Conservation (phyloP, 2,329 filamentous ascomycete genomes). For the Claviceps purpurea region DNA sequence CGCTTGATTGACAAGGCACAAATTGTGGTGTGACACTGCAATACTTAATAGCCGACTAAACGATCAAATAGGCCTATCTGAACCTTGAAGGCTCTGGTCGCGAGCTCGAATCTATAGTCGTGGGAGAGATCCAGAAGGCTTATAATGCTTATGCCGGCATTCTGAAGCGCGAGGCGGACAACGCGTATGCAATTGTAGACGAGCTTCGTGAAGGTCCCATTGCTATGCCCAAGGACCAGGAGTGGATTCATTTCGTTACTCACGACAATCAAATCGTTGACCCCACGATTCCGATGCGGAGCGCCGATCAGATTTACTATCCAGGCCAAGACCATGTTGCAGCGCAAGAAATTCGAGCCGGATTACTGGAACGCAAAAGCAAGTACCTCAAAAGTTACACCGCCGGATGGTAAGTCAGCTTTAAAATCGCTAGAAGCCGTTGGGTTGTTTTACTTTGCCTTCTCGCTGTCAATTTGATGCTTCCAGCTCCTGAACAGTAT, state of each 20-base stretch:
- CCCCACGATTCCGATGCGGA: conserved; percentile 64
- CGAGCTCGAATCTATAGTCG: conserved; percentile 90
- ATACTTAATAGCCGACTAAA: background rate
- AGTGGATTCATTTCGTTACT: conserved; percentile 76
- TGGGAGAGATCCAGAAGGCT: conserved; percentile 94
- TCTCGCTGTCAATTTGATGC: background rate
- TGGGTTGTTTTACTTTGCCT: background rate
- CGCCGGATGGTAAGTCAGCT: conserved; percentile 63
- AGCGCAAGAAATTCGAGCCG: conserved; percentile 72
- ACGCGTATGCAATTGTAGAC: conserved; percentile 63
- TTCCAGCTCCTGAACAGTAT: conserved; percentile 4
- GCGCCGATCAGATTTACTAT: conserved; percentile 74
- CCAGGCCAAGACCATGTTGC: conserved; percentile 79
- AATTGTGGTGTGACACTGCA: background rate
- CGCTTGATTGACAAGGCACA: background rate
- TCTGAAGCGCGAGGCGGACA: conserved; percentile 79
- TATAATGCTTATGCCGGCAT: conserved; percentile 91
- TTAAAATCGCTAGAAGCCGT: background rate
- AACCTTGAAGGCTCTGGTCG: conserved; percentile 90
- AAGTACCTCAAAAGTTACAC: conserved; percentile 98
- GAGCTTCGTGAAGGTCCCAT: conserved; percentile 74
- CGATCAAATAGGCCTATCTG: conserved; percentile 57
- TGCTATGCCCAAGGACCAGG: conserved; percentile 84
- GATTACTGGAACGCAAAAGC: conserved; percentile 91
- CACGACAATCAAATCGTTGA: conserved; percentile 78